Evolutionary conservation across 306 rosid genomes (phyloP).

Genomic region (Ziziphus jujuba): DNA sequence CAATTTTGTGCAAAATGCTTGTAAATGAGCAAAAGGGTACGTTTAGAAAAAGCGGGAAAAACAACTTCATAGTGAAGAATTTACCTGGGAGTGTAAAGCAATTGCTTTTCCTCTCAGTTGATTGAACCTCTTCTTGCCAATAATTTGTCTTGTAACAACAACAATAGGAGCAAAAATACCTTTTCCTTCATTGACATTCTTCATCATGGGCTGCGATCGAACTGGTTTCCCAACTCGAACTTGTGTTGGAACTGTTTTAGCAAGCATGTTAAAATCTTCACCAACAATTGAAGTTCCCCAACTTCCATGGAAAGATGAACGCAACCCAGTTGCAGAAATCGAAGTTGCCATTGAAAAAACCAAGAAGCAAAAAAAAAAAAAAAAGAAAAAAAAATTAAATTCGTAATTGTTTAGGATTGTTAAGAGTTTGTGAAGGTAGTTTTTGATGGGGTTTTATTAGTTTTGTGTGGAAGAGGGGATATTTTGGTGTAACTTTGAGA

Average conservation of each 20-base stretch:
- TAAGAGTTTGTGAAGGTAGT: constrained; percentile 22
- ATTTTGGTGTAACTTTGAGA: constrained; percentile 56
- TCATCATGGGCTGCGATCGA: constrained; percentile 81
- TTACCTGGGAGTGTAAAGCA: constrained; percentile 96
- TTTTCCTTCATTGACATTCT: constrained; percentile 93
- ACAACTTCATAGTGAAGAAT: background rate
- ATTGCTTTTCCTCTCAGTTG: constrained; percentile 96
- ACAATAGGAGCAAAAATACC: constrained; percentile 92
- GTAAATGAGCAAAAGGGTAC: no score
- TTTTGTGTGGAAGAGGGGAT: constrained; percentile 45
- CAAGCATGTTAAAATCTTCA: constrained; percentile 57
- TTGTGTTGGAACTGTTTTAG: constrained; percentile 49
- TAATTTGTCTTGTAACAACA: constrained; percentile 58
- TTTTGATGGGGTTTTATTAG: constrained; percentile 39
- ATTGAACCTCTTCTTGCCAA: constrained; percentile 93
- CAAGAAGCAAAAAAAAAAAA: background rate
- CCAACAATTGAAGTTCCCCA: constrained; percentile 75
- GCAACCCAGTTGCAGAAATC: constrained; percentile 56
- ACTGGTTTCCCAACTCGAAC: constrained; percentile 56
- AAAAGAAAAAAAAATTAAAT: background rate
- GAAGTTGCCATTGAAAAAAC: constrained; percentile 60
- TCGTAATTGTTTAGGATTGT: background rate
- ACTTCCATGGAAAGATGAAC: constrained; percentile 71
- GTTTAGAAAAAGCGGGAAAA: no score
- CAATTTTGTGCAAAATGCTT: no score